Evolutionary conservation across 2,329 filamentous ascomycete species (phyloP).

Genomic region (Cyphellophora europaea): DNA sequence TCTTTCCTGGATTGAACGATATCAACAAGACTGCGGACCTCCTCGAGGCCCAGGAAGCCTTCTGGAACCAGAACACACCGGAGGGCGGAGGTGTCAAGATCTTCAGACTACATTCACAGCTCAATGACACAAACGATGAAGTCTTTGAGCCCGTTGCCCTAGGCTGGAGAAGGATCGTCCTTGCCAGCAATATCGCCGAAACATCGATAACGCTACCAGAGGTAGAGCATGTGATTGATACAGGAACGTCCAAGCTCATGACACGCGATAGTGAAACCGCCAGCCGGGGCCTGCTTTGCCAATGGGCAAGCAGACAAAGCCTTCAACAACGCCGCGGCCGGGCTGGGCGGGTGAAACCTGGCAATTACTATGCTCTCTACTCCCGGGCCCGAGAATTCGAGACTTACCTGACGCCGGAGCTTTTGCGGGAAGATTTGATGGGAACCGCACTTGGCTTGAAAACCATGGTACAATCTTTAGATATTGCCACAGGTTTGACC

Average conservation of each 20-base stretch:
- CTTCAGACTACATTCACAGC: slow-evolving; percentile 37
- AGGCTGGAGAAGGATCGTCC: slow-evolving; percentile 80
- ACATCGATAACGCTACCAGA: slow-evolving; percentile 97
- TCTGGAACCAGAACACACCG: slow-evolving; percentile 29
- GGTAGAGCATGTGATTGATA: slow-evolving; percentile 92
- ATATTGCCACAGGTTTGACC: slow-evolving; percentile 27
- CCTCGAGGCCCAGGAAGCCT: slow-evolving; percentile 26
- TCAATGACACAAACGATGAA: slow-evolving; percentile 33
- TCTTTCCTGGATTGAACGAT: slow-evolving; percentile 87
- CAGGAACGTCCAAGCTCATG: slow-evolving; percentile 57
- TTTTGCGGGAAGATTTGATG: slow-evolving; percentile 85
- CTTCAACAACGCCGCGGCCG: slow-evolving; percentile 88
- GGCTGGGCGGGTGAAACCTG: slow-evolving; percentile 89
- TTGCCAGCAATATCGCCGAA: slow-evolving; percentile 96
- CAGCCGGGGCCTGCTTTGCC: slow-evolving; percentile 5
- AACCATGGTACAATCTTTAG: slow-evolving; percentile 62
- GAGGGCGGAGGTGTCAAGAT: slow-evolving; percentile 32
- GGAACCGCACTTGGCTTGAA: slow-evolving; percentile 92
- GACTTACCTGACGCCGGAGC: slow-evolving; percentile 89
- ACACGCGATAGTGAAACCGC: slow-evolving; percentile 9
- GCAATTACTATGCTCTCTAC: slow-evolving; percentile 91
- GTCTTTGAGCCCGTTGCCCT: slow-evolving; percentile 30
- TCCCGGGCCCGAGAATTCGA: slow-evolving; percentile 65
- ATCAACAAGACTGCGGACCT: slow-evolving; percentile 59
- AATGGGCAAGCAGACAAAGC: slow-evolving; percentile 56